Conservation (phyloP, 2,329 filamentous ascomycete species). For the Geosmithia morbida region DNA sequence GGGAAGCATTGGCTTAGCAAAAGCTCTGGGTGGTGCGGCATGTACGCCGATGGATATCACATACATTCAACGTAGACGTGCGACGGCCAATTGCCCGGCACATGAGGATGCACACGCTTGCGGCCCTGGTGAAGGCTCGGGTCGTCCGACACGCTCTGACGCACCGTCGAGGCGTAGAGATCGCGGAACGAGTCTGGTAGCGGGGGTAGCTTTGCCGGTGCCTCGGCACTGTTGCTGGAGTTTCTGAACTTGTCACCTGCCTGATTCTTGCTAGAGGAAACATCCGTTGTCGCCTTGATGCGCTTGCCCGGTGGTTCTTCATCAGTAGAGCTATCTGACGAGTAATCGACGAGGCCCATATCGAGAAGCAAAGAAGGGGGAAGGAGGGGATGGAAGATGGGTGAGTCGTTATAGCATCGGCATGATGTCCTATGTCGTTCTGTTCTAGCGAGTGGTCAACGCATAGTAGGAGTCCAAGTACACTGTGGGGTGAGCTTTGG, state of each 20-base stretch:
- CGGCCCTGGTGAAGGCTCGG: slow-evolving; percentile 75
- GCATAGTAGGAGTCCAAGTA: too few relatives aligned
- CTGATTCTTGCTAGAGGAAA: slow-evolving; percentile 9
- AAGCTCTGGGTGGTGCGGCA: background rate
- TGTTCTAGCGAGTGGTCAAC: too few relatives aligned
- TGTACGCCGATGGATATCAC: slow-evolving; percentile 13
- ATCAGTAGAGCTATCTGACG: slow-evolving; percentile 11
- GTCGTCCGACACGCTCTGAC: slow-evolving; percentile 67
- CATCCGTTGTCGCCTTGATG: background rate
- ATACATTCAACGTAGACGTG: slow-evolving; percentile 90
- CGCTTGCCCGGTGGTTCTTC: background rate
- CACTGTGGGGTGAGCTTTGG: too few relatives aligned
- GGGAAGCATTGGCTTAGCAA: background rate
- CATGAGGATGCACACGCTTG: slow-evolving; percentile 67
- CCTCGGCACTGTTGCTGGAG: background rate
- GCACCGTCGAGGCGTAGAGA: slow-evolving; percentile 71
- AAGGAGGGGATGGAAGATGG: background rate
- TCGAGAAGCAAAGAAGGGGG: background rate
- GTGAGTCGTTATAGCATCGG: too few relatives aligned
- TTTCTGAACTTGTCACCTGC: slow-evolving; percentile 6
- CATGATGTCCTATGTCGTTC: too few relatives aligned
- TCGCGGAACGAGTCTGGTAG: slow-evolving; percentile 74
- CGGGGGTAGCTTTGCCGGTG: slow-evolving; percentile 41
- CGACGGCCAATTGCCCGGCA: slow-evolving; percentile 82
- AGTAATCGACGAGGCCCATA: slow-evolving; percentile 55